A percentile compares a stretch with the other conserved stretches of the same genome.
Evolutionary conservation across 768 basidiomycete species (phyloP).

Genomic region (Leucosporidium yakuticum): DNA sequence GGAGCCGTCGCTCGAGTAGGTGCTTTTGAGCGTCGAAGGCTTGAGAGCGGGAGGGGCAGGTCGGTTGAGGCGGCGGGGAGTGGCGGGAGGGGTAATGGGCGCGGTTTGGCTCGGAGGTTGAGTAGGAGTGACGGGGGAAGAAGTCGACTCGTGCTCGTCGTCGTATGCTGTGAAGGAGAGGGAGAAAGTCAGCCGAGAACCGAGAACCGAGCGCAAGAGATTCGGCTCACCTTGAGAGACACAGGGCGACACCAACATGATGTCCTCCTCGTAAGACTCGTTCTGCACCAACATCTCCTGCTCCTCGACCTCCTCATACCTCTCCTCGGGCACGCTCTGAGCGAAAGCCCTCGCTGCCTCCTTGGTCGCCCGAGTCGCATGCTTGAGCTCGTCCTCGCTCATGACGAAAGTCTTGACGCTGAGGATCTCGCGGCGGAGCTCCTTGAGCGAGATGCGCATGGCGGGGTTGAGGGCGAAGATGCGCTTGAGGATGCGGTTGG

Average conservation of each 20-base stretch:
- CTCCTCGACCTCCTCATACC: constrained; percentile 16
- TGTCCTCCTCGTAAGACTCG: constrained; percentile 16
- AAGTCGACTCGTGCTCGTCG: not conserved
- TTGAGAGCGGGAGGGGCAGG: not conserved
- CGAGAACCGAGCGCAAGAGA: not conserved
- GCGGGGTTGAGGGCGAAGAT: constrained; percentile 65
- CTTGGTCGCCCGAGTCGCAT: constrained; percentile 35
- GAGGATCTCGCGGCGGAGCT: constrained; percentile 55
- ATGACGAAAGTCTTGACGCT: constrained; percentile 37
- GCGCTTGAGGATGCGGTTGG: constrained; percentile 61
- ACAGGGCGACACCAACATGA: constrained; percentile 7
- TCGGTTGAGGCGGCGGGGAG: constrained; percentile 19
- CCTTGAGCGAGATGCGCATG: constrained; percentile 58
- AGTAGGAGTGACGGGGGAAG: constrained; percentile 12
- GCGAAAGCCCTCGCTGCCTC: constrained; percentile 38
- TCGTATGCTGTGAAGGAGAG: not conserved
- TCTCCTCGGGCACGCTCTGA: constrained; percentile 16
- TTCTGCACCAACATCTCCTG: constrained; percentile 21
- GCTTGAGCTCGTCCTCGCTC: constrained; percentile 36
- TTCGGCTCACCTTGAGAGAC: constrained; percentile 13
- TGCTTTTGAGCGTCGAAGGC: not conserved
- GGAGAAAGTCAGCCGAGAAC: not conserved
- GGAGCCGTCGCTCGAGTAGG: constrained; percentile 3
- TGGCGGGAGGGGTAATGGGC: constrained; percentile 28
- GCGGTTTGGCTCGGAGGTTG: constrained; percentile 5